These are phyloP conservation scores for Coccomyxa sp. DNA, from an alignment of 139 green algal genomes.

Conservation along the genomic window DNA sequence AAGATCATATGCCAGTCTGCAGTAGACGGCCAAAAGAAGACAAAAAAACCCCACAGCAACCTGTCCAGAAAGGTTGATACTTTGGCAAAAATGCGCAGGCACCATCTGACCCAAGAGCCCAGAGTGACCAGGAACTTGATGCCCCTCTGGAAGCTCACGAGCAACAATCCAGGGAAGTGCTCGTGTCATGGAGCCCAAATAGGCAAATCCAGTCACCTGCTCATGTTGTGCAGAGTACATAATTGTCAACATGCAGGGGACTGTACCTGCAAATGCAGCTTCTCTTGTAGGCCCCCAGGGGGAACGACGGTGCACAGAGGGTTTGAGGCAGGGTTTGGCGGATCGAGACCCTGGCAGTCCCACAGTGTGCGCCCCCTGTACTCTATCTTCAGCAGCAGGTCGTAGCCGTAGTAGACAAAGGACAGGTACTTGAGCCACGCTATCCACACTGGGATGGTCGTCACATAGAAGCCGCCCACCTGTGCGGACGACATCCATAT, in stretches of 20 bases:
- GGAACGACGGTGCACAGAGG: background rate
- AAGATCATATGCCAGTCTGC: background rate
- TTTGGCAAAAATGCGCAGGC: no score
- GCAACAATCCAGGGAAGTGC: no score
- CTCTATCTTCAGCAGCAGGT: constrained; percentile 2
- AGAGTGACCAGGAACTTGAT: no score
- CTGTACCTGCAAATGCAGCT: background rate
- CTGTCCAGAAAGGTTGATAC: no score
- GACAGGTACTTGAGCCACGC: constrained; percentile 52
- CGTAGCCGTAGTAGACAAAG: constrained; percentile 59
- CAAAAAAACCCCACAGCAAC: no score
- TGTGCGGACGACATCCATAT: constrained; percentile 3
- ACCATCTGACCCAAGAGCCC: no score
- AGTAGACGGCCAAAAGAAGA: no score
- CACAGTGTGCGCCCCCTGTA: background rate
- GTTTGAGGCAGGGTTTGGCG: background rate
- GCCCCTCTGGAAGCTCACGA: no score
- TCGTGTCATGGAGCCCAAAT: no score
- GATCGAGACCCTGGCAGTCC: background rate
- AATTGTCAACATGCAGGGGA: background rate
- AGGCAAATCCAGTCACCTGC: no score
- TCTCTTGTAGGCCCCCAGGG: background rate
- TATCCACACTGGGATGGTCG: constrained; percentile 54
- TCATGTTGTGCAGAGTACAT: background rate
- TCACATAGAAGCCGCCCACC: constrained; percentile 52